A percentile compares a stretch with the other conserved stretches of the same genome.
These are phyloP conservation scores for Taphrina communis DNA, from an alignment of 1,139 yeast genomes.

Conservation along the genomic window DNA sequence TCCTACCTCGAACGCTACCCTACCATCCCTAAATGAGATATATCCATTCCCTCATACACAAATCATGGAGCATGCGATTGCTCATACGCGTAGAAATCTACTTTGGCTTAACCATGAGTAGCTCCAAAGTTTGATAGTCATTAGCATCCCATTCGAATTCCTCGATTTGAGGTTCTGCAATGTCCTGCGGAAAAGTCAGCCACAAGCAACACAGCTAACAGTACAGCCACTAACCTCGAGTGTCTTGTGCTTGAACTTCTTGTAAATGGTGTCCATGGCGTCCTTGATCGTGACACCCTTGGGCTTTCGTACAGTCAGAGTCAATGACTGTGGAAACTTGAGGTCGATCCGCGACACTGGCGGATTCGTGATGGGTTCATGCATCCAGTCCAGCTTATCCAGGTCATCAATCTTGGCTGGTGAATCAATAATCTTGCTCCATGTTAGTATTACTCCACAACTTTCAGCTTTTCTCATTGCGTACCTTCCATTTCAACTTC, in stretches of 20 bases:
- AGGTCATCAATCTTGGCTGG: conserved; percentile 36
- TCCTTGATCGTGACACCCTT: conserved; percentile 41
- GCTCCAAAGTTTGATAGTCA: conserved; percentile 34
- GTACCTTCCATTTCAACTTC: conserved; percentile 37
- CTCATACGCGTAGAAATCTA: neutral
- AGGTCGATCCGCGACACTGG: conserved; percentile 37
- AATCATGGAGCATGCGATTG: neutral
- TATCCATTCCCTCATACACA: no score
- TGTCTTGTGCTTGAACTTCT: conserved; percentile 41
- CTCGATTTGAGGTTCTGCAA: conserved; percentile 34
- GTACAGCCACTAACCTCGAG: conserved; percentile 18
- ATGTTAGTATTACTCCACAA: neutral
- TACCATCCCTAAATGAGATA: no score
- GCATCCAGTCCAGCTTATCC: conserved; percentile 32
- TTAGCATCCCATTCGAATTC: conserved; percentile 39
- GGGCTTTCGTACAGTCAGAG: conserved; percentile 39
- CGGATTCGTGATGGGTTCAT: conserved; percentile 34
- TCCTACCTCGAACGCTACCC: no score
- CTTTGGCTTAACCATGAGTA: conserved; percentile 34
- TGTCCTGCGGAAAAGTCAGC: conserved; percentile 15
- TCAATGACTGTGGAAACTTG: conserved; percentile 36
- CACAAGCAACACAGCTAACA: neutral
- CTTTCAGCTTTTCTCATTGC: neutral
- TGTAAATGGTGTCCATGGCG: conserved; percentile 40
- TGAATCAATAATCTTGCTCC: conserved; percentile 11